Evolutionary conservation across 2,329 filamentous ascomycete species (phyloP).

Genomic region (Alternaria triticina): DNA sequence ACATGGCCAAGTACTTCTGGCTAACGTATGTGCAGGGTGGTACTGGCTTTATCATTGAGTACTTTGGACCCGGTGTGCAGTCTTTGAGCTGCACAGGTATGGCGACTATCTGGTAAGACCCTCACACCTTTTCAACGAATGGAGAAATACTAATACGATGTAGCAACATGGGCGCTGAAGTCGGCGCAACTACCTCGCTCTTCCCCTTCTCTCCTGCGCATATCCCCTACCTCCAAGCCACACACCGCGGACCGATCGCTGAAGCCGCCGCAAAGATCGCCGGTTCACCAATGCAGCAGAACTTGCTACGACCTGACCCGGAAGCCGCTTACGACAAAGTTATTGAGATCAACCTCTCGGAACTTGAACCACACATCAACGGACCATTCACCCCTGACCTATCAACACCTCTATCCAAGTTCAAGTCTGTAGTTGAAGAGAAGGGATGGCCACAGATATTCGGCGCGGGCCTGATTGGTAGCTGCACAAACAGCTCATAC

Average conservation of each 20-base stretch:
- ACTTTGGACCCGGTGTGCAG: constrained; percentile 87
- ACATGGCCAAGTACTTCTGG: neutral
- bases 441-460: constrained; percentile 92
- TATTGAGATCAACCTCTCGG: constrained; percentile 87
- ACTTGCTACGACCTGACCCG: constrained; percentile 77
- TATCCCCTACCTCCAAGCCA: constrained; percentile 83
- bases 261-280: constrained; percentile 69
- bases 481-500: constrained; percentile 98
- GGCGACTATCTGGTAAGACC: constrained; percentile 72
- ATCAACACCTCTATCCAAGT: constrained; percentile 88
- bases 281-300: constrained; percentile 62
- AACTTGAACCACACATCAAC: constrained; percentile 94
- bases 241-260: constrained; percentile 76
- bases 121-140: neutral
- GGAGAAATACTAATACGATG: neutral
- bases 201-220: constrained; percentile 92
- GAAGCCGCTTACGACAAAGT: constrained; percentile 88
- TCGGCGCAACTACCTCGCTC: constrained; percentile 92
- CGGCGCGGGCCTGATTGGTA: constrained; percentile 92
- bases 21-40: constrained; percentile 65
- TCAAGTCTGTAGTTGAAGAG: constrained; percentile 81
- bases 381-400: constrained; percentile 96
- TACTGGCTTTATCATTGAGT: constrained; percentile 94
- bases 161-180: constrained; percentile 67
- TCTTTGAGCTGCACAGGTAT: constrained; percentile 91